These are phyloP conservation scores for Ambispora gerdemannii DNA, from an alignment of 192 early-diverging fungal species.

Conservation along the genomic window DNA sequence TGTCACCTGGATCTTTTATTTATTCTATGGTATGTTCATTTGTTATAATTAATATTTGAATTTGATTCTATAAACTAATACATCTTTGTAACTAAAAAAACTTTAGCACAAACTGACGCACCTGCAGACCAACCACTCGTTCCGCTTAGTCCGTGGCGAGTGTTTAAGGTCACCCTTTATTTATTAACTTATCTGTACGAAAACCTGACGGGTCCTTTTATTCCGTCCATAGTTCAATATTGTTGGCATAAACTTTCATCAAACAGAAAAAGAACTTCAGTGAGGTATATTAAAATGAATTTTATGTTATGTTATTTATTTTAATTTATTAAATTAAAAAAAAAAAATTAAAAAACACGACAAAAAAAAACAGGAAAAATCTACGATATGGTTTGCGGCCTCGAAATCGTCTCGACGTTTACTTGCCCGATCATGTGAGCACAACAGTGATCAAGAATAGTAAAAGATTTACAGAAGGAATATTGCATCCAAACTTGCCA, in stretches of 20 bases:
- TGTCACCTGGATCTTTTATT: constrained; percentile 20
- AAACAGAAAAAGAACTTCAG: constrained; percentile 2
- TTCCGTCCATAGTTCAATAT: constrained; percentile 30
- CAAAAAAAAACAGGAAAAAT: constrained; percentile 11
- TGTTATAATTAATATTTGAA: neutral
- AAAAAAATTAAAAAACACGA: too few relatives aligned
- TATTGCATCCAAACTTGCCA: neutral
- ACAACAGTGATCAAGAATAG: neutral
- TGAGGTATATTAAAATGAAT: constrained; percentile 8
- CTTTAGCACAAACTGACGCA: constrained; percentile 26
- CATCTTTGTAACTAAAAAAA: neutral
- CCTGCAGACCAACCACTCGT: constrained; percentile 17
- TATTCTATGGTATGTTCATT: constrained; percentile 16
- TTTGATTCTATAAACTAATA: neutral
- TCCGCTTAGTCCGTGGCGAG: constrained; percentile 24
- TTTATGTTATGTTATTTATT: too few relatives aligned
- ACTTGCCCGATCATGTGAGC: neutral
- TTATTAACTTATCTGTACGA: constrained; percentile 18
- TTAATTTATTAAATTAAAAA: too few relatives aligned
- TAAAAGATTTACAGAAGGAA: neutral
- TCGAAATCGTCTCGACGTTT: constrained; percentile 17
- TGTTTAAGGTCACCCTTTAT: constrained; percentile 25
- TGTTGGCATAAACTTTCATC: constrained; percentile 25
- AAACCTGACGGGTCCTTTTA: constrained; percentile 23
- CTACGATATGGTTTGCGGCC: constrained; percentile 2